These are phyloP conservation scores for Suillus tomentosus DNA, from an alignment of 768 basidiomycete species.

Conservation along the genomic window DNA sequence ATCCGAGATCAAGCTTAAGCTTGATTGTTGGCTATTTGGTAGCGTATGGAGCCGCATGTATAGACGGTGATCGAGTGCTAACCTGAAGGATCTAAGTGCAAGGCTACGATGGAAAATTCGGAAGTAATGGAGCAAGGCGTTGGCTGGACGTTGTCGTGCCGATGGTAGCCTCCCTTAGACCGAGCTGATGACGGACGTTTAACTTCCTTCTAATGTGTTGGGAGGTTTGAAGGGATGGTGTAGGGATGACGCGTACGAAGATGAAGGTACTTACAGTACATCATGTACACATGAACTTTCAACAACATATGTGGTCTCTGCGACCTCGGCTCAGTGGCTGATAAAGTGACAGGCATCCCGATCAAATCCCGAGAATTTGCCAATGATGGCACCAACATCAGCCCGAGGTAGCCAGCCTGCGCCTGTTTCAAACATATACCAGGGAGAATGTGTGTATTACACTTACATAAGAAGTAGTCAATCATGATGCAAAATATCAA, in stretches of 20 bases:
- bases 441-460: not conserved
- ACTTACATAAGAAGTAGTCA: constrained; percentile 49
- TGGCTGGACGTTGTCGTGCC: not conserved
- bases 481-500: constrained; percentile 62
- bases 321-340: not conserved
- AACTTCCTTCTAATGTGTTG: not conserved
- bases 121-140: not conserved
- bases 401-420: no score
- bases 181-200: not conserved
- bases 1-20: not conserved
- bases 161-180: not conserved
- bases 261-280: not conserved
- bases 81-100: not conserved
- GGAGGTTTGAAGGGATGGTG: not conserved
- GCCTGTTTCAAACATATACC: not conserved
- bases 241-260: not conserved
- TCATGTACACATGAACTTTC: not conserved
- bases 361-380: not conserved
- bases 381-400: not conserved
- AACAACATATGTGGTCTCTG: not conserved
- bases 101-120: not conserved
- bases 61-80: not conserved
- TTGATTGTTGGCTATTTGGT: not conserved
- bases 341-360: not conserved
- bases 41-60: not conserved